phyloP scores from a whole-genome alignment of 2,329 filamentous ascomycete genomes.

The Fusarium mundagurra region DNA sequence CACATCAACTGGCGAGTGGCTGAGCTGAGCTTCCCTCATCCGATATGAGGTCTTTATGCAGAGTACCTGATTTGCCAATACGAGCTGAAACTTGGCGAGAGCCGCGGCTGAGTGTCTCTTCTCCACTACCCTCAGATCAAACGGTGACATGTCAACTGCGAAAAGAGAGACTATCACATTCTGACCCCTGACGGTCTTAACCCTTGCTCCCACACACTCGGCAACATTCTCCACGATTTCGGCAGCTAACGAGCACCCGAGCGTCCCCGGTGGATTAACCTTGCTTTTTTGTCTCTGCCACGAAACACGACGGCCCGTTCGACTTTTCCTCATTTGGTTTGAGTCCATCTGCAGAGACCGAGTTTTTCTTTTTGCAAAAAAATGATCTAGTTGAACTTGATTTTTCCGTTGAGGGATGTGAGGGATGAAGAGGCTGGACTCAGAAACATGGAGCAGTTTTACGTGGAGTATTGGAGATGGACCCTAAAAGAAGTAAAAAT shows the following conservation, averaged over 20 bases:
- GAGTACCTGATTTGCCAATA: neutral
- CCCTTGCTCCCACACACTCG: slow-evolving; percentile 10
- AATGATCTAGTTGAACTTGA: neutral
- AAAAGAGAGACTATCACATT: slow-evolving; percentile 23
- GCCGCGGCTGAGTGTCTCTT: neutral
- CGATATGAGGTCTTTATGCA: slow-evolving; percentile 10
- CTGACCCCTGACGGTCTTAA: slow-evolving; percentile 11
- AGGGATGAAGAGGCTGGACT: slow-evolving; percentile 4
- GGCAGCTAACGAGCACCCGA: slow-evolving; percentile 24
- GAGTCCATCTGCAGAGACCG: neutral
- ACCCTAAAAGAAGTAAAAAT: slow-evolving; percentile 3
- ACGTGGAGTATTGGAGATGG: neutral
- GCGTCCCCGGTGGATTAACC: slow-evolving; percentile 9
- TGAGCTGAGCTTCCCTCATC: slow-evolving; percentile 9
- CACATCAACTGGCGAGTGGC: slow-evolving; percentile 13
- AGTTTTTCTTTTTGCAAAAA: slow-evolving; percentile 11
- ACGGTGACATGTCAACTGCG: slow-evolving; percentile 23
- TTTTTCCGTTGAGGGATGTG: slow-evolving; percentile 5
- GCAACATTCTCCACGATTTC: slow-evolving; percentile 28
- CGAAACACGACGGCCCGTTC: slow-evolving; percentile 33
- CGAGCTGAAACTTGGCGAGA: neutral
- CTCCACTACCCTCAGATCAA: slow-evolving; percentile 3
- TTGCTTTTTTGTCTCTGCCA: slow-evolving; percentile 17
- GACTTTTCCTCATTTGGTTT: slow-evolving; percentile 25
- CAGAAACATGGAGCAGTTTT: neutral